Evolutionary conservation across 73 alveolate species (phyloP).

Genomic region (Breviolum minutum): DNA sequence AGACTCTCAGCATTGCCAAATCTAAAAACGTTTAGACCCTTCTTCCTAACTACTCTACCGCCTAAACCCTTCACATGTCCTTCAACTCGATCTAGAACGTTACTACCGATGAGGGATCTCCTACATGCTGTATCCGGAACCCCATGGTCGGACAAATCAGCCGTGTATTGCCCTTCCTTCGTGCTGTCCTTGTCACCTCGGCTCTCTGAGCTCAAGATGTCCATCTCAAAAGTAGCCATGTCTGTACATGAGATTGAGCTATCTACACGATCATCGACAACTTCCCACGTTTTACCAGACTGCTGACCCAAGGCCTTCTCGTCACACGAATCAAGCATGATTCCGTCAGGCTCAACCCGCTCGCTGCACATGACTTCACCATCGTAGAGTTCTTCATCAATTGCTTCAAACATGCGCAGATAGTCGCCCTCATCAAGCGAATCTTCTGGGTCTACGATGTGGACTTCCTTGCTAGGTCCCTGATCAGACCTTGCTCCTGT

Average conservation of each 20-base stretch:
- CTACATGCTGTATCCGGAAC: conserved; percentile 55
- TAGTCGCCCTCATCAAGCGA: not conserved
- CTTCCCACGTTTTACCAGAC: too few relatives aligned
- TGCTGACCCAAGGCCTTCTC: not conserved
- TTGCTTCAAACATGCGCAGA: too few relatives aligned
- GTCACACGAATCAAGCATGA: not conserved
- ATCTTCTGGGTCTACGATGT: not conserved
- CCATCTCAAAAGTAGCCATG: too few relatives aligned
- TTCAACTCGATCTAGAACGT: not conserved
- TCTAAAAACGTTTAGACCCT: not conserved
- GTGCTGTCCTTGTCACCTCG: not conserved
- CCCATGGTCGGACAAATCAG: not conserved
- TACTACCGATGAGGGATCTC: conserved; percentile 6
- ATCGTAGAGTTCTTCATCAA: too few relatives aligned
- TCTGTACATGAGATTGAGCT: too few relatives aligned
- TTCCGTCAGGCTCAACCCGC: too few relatives aligned
- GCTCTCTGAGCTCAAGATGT: not conserved
- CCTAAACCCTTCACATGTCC: conserved; percentile 1
- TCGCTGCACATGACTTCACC: too few relatives aligned
- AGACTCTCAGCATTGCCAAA: not conserved
- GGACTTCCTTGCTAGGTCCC: not conserved
- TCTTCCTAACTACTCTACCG: too few relatives aligned
- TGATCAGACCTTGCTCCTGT: not conserved
- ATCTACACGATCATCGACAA: too few relatives aligned
- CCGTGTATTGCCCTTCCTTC: not conserved